These are phyloP conservation scores for Hippophae tibetana DNA, from an alignment of 306 rosid species.

Conservation along the genomic window DNA sequence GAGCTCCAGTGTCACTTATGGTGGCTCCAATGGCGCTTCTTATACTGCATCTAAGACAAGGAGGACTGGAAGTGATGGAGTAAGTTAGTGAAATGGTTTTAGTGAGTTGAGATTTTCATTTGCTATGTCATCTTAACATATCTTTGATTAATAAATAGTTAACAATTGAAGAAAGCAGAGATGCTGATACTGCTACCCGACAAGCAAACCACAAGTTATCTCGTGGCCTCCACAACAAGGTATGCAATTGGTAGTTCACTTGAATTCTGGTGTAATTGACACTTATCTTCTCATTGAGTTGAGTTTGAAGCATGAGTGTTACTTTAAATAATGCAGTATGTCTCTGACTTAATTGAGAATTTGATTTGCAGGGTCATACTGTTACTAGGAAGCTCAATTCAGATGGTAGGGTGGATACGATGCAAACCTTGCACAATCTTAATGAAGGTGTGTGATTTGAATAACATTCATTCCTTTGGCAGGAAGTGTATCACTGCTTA, in stretches of 20 bases:
- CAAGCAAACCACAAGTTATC: constrained; percentile 58
- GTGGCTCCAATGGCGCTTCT: constrained; percentile 58
- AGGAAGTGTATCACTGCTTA: no score
- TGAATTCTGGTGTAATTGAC: background rate
- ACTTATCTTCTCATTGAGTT: background rate
- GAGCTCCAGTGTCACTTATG: constrained; percentile 69
- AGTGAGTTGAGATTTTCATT: background rate
- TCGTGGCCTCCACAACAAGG: constrained; percentile 68
- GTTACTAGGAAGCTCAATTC: constrained; percentile 57
- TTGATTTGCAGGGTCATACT: constrained; percentile 62
- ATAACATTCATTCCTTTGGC: background rate
- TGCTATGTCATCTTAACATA: constrained; percentile 14
- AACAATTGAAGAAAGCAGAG: constrained; percentile 72
- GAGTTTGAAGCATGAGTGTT: background rate
- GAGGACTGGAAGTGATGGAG: constrained; percentile 85
- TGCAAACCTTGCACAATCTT: constrained; percentile 82
- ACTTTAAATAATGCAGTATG: background rate
- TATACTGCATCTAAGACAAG: constrained; percentile 54
- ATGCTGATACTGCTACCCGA: constrained; percentile 62
- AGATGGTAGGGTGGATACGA: constrained; percentile 69
- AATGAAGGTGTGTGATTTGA: constrained; percentile 43
- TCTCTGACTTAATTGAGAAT: background rate
- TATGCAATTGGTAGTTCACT: constrained; percentile 2
- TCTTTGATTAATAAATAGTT: constrained; percentile 34
- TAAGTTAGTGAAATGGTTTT: constrained; percentile 22